Conservation (phyloP, 768 basidiomycete species). For the Sporobolomyces roseus region DNA sequence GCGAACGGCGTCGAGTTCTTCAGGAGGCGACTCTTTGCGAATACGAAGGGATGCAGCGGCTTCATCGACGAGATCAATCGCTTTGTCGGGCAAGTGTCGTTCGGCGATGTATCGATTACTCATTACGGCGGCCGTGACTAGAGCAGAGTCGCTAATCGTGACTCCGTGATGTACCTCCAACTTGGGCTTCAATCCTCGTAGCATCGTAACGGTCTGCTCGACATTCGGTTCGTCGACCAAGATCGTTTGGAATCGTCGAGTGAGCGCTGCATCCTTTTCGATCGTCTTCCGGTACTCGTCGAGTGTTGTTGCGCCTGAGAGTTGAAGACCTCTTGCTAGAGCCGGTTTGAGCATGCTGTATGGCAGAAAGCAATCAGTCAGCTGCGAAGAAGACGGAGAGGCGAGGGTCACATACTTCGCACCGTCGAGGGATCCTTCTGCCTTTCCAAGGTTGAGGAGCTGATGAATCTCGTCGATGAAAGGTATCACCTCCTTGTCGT, state of each 20-base stretch:
- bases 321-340: slow-evolving; percentile 59
- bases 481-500: slow-evolving; percentile 77
- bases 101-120: slow-evolving; percentile 75
- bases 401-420: too few species aligned
- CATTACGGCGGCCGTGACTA: slow-evolving; percentile 81
- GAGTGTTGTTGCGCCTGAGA: slow-evolving; percentile 83
- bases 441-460: slow-evolving; percentile 81
- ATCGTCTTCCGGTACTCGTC: slow-evolving; percentile 87
- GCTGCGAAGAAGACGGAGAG: too few species aligned
- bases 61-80: slow-evolving; percentile 88
- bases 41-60: slow-evolving; percentile 82
- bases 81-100: slow-evolving; percentile 50
- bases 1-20: slow-evolving; percentile 83
- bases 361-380: too few species aligned
- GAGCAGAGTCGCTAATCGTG: slow-evolving; percentile 76
- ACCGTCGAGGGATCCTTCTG: slow-evolving; percentile 87
- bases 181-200: slow-evolving; percentile 87
- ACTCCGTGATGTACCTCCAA: slow-evolving; percentile 88
- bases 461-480: slow-evolving; percentile 80
- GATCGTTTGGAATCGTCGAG: slow-evolving; percentile 57
- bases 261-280: slow-evolving; percentile 62
- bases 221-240: slow-evolving; percentile 84
- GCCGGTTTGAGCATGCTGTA: slow-evolving; percentile 43
- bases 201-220: slow-evolving; percentile 80
- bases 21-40: slow-evolving; percentile 85